Evolutionary conservation across 352 stramenopile species (phyloP).

Genomic region (Aphanomyces astaci): DNA sequence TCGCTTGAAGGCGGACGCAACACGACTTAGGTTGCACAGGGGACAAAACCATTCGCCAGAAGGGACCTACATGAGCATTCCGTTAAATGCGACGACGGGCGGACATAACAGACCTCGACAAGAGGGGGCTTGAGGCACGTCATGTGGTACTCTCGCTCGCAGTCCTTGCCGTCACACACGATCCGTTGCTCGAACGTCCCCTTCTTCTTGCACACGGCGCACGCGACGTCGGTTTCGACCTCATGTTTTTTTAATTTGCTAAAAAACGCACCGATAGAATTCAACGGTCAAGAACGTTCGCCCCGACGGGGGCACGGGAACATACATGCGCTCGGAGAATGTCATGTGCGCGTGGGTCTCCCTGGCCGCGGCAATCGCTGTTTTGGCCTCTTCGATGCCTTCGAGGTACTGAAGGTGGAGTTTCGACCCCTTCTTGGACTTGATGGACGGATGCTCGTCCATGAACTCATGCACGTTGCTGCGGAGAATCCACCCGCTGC

Average conservation of each 20-base stretch:
- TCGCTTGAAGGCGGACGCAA: constrained; percentile 34
- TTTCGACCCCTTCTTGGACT: constrained; percentile 12
- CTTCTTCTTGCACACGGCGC: constrained; percentile 71
- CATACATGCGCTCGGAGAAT: constrained; percentile 80
- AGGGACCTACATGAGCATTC: constrained; percentile 31
- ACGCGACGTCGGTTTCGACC: constrained; percentile 59
- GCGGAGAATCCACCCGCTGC: constrained; percentile 69
- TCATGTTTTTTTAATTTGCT: constrained; percentile 68
- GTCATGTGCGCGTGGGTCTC: constrained; percentile 29
- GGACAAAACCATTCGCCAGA: constrained; percentile 74
- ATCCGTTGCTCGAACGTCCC: constrained; percentile 74
- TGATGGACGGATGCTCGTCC: constrained; percentile 40
- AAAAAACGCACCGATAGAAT: not conserved
- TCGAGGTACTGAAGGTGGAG: constrained; percentile 27
- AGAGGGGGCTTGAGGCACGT: constrained; percentile 69
- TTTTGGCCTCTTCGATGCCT: constrained; percentile 59
- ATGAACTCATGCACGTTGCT: constrained; percentile 62
- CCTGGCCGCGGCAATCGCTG: constrained; percentile 65
- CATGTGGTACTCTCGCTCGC: constrained; percentile 82
- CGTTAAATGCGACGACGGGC: not conserved
- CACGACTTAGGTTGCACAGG: constrained; percentile 21
- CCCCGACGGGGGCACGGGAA: constrained; percentile 11
- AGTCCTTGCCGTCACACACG: constrained; percentile 74
- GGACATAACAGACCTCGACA: constrained; percentile 10
- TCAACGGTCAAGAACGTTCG: not conserved